These are phyloP conservation scores for Raphanus hybrid DNA, from an alignment of 441 rosid species.

Conservation along the genomic window DNA sequence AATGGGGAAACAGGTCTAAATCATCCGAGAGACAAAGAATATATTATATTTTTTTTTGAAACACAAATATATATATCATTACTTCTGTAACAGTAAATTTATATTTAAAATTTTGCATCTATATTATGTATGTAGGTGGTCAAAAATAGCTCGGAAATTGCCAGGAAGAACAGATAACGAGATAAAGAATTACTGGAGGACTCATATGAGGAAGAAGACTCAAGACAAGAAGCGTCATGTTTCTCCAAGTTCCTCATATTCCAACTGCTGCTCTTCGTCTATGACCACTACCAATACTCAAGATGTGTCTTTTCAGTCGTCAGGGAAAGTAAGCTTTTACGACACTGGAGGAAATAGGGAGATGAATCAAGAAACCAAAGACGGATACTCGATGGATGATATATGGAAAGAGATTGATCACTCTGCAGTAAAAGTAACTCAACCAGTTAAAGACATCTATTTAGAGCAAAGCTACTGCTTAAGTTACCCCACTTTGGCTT, in stretches of 20 bases:
- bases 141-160: conserved; percentile 83
- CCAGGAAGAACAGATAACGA: conserved; percentile 95
- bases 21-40: conserved; percentile 1
- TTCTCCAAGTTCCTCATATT: conserved; percentile 59
- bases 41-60: too few species aligned
- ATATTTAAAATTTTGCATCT: neutral
- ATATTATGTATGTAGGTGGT: conserved; percentile 62
- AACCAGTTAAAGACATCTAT: conserved; percentile 55
- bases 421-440: conserved; percentile 51
- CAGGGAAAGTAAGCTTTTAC: conserved; percentile 63
- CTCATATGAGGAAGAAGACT: conserved; percentile 86
- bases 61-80: neutral
- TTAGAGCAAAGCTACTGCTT: conserved; percentile 56
- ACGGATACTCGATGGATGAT: conserved; percentile 74
- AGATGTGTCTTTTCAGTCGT: conserved; percentile 44
- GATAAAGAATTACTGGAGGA: conserved; percentile 94
- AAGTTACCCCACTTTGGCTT: conserved; percentile 53
- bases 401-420: conserved; percentile 93
- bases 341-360: conserved; percentile 66
- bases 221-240: conserved; percentile 69
- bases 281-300: conserved; percentile 56
- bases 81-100: neutral
- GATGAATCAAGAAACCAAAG: conserved; percentile 43
- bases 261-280: conserved; percentile 60
- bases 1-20: conserved; percentile 93